Conservation (phyloP, 768 basidiomycete species). For the Leccinum incarnatum region DNA sequence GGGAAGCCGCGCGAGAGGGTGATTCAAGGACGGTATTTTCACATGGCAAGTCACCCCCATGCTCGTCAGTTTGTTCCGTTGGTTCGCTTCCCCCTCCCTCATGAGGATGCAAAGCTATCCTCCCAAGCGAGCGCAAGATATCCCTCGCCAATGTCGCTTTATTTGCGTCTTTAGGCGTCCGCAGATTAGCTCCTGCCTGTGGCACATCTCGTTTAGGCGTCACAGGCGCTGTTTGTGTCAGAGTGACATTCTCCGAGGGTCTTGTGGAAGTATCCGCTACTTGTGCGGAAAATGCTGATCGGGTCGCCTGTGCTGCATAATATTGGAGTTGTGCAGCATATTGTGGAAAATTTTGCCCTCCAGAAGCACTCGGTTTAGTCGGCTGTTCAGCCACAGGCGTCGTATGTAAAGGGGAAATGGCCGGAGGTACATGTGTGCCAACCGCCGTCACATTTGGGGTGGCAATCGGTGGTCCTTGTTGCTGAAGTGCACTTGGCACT, state of each 20-base stretch:
- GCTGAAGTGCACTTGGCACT: not conserved
- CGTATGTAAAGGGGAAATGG: not conserved
- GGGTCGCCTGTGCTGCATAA: constrained; percentile 21
- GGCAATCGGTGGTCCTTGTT: not conserved
- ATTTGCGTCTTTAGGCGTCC: constrained; percentile 42
- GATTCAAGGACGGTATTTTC: not conserved
- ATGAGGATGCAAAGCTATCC: constrained; percentile 5
- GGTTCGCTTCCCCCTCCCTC: constrained; percentile 8
- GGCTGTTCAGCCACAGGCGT: not conserved
- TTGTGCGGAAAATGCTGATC: constrained; percentile 7
- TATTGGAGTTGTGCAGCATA: constrained; percentile 20
- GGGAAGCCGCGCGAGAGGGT: not conserved
- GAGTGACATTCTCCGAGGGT: not conserved
- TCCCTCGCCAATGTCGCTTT: constrained; percentile 53
- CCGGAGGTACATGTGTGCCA: not conserved
- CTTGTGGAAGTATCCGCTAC: not conserved
- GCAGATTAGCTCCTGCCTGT: constrained; percentile 2
- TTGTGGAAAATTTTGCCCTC: not conserved
- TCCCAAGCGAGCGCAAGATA: constrained; percentile 51
- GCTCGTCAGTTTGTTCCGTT: not conserved
- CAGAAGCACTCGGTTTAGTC: not conserved
- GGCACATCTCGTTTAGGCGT: constrained; percentile 10
- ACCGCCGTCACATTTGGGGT: not conserved
- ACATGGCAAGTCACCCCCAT: not conserved
- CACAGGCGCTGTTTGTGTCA: not conserved